phyloP scores from a whole-genome alignment of 1,284 basidiomycete species.

The Ganoderma lucidum region DNA sequence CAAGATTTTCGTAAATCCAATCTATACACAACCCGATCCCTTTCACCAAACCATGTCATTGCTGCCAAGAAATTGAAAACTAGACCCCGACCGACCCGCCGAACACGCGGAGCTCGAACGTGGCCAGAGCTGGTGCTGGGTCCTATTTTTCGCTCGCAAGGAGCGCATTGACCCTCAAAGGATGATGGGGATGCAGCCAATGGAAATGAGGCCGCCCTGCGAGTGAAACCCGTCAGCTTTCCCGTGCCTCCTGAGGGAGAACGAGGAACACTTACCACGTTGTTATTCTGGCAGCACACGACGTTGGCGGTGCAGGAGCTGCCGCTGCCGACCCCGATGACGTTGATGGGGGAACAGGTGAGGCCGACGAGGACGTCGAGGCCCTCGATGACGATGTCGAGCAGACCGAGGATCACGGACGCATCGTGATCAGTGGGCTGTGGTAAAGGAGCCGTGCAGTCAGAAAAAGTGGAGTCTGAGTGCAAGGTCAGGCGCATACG shows the following conservation, averaged over 20 bases:
- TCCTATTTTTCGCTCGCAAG: background rate
- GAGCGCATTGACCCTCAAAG: conserved; percentile 13
- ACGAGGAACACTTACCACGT: conserved; percentile 18
- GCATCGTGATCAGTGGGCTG: conserved; percentile 5
- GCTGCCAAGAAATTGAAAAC: background rate
- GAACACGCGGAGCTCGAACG: background rate
- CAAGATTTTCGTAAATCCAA: background rate
- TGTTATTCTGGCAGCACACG: conserved; percentile 39
- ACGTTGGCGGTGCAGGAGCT: conserved; percentile 27
- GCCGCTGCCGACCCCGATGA: conserved; percentile 30
- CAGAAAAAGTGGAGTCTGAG: background rate
- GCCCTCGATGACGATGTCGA: conserved; percentile 32
- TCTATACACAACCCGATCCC: background rate
- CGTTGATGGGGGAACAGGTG: conserved; percentile 33
- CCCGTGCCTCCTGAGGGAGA: background rate
- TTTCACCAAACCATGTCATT: background rate
- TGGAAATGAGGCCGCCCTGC: conserved; percentile 34
- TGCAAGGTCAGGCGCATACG: conserved; percentile 17
- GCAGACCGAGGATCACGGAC: conserved; percentile 26
- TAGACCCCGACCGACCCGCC: background rate
- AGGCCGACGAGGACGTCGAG: conserved; percentile 33
- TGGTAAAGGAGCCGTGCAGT: background rate
- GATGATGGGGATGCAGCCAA: conserved; percentile 32
- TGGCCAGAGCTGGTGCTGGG: background rate
- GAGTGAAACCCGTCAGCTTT: background rate